phyloP scores from a whole-genome alignment of 2,329 filamentous ascomycete genomes.

The Fusarium dlaminii region DNA sequence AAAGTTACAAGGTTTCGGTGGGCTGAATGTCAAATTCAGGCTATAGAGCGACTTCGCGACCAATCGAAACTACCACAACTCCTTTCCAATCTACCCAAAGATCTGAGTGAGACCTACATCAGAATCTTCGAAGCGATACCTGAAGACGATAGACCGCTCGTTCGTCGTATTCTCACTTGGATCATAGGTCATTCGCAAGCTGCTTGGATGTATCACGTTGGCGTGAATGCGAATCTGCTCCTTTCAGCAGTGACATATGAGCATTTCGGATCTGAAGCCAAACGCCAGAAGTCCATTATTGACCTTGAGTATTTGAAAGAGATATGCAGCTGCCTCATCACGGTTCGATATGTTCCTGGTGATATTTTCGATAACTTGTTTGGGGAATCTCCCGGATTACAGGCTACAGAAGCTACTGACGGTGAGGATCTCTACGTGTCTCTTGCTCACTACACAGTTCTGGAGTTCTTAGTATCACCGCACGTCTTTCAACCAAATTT shows the following conservation, averaged over 20 bases:
- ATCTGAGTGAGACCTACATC: background rate
- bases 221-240: accelerated
- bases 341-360: background rate
- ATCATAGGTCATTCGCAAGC: background rate
- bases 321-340: background rate
- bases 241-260: background rate
- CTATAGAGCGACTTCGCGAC: background rate
- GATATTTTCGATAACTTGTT: background rate
- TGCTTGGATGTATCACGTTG: background rate
- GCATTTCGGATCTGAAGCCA: background rate
- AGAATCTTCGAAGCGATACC: background rate
- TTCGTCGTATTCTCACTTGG: background rate
- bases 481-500: too few relatives aligned
- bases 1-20: background rate
- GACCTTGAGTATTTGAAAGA: background rate
- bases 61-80: background rate
- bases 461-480: background rate
- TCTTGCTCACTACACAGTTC: background rate
- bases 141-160: background rate
- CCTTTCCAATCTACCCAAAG: background rate
- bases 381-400: background rate
- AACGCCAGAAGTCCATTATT: accelerated
- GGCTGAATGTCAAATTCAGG: background rate
- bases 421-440: background rate
- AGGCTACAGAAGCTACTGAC: background rate